Evolutionary conservation across 2,329 filamentous ascomycete species (phyloP).

Genomic region (Cryphonectria carpinicola): DNA sequence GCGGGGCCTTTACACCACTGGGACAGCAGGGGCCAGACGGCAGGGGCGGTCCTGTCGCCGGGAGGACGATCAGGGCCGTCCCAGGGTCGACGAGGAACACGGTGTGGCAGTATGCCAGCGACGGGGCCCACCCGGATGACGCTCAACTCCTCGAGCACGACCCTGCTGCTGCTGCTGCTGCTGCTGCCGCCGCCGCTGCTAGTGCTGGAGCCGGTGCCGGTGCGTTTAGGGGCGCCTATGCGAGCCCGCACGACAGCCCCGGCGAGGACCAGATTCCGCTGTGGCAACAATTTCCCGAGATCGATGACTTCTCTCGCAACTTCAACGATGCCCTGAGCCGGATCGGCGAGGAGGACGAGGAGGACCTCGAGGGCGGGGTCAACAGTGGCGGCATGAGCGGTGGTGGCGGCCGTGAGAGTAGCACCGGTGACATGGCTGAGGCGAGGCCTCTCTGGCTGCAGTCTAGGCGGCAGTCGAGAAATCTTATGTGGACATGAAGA

Average conservation of each 20-base stretch:
- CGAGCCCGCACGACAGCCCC: constrained; percentile 16
- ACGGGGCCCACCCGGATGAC: constrained; percentile 22
- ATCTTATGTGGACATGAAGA: constrained; percentile 51
- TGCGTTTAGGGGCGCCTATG: constrained; percentile 24
- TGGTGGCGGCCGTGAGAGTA: constrained; percentile 4
- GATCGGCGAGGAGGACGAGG: constrained; percentile 45
- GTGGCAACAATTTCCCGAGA: constrained; percentile 40
- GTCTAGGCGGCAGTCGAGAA: constrained; percentile 53
- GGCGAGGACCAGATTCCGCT: constrained; percentile 45
- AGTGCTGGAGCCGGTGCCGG: constrained; percentile 24
- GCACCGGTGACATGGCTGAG: constrained; percentile 26
- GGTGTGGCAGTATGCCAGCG: constrained; percentile 19
- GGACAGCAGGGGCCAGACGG: constrained; percentile 37
- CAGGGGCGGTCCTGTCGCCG: constrained; percentile 9
- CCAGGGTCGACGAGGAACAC: constrained; percentile 19
- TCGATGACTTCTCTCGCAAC: constrained; percentile 51
- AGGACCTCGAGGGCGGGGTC: constrained; percentile 29
- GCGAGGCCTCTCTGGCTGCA: constrained; percentile 57
- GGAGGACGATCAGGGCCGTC: constrained; percentile 29
- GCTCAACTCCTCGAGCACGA: constrained; percentile 33
- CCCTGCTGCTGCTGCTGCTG: constrained; percentile 23
- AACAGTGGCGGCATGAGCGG: constrained; percentile 26
- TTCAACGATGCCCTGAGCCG: constrained; percentile 46
- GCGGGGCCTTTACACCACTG: constrained; percentile 45
- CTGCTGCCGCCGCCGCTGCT: constrained; percentile 26